Base-by-base conservation (phyloP, 129 eudicot species). In the Logfia minima region DNA sequence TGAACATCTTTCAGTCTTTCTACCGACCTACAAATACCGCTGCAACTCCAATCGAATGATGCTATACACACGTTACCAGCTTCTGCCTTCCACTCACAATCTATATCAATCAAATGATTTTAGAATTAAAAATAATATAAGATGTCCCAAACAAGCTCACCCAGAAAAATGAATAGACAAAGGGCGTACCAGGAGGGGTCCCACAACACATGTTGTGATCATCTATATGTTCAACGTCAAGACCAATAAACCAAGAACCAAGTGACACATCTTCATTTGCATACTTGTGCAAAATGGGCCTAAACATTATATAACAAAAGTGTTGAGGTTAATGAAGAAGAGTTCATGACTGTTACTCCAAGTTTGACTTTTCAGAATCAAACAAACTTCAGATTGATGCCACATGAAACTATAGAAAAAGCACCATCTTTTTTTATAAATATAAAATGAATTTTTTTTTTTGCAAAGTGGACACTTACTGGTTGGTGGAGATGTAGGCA, bases 211-310 rank as follows among this genome's bases (percentile, higher is more conserved):
- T 90, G 83, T 81, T 88, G 45, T 73, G 92, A 21, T 90, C 96
- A 81, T 90, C 96, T 18, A 90, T 84, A 69, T 88, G 96, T 81
- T 90, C 93, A 43, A 90, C 93, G 62, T 90, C 96, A 34, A 90
- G 96, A 70, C 96, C 96, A 69, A 90, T 90, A 78, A 90, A 88
- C 96, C 93, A 90, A 22, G 96, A 80, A 63, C 96, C 96, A 56
- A 90, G 89, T 16, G 96, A 90, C 75, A 90, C 96, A 31, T 90
- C 96, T 83, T 90, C 96, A 66, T 90, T 90, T 22, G 96, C 96
- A 74, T 74, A 90, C 53, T 90, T 90, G 89, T 90, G 96, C 84
- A 90, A 81, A 80, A 90, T 84, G 16, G 89, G 92, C 89, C 96
- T 90, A 83, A 63, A 79, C 77, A 74, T 73, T 52, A 19, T 17